Evolutionary conservation across 2,329 filamentous ascomycete species (phyloP).

Genomic region (Diaporthe humulicola): DNA sequence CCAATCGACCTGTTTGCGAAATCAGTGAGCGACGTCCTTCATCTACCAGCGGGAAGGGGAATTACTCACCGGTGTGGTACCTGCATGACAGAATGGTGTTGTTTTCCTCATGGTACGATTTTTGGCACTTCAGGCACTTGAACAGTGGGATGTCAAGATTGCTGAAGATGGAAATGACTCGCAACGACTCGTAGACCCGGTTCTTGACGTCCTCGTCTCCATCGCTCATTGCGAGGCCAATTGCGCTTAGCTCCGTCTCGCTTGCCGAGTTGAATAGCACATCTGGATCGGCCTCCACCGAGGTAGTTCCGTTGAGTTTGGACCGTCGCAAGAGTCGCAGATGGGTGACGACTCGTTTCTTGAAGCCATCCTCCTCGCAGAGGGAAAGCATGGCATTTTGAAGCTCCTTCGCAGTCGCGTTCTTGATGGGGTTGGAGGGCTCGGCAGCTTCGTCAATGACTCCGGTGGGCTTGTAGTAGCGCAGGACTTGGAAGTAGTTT

Average conservation of each 20-base stretch:
- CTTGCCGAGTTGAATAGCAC: neutral
- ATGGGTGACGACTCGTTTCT: neutral
- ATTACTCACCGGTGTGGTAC: neutral
- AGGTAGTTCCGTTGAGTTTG: neutral
- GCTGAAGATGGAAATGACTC: neutral
- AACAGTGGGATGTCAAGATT: no score
- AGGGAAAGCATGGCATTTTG: neutral
- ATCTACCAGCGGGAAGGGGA: no score
- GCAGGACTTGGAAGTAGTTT: neutral
- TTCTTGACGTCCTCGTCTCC: neutral
- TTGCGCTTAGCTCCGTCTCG: neutral
- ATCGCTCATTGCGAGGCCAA: neutral
- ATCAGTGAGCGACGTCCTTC: no score
- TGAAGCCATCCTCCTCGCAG: neutral
- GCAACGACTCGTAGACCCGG: neutral
- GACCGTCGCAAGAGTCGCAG: neutral
- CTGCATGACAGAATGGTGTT: neutral
- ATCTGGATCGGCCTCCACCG: neutral
- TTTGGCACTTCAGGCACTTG: neutral
- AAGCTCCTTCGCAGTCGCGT: neutral
- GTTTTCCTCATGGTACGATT: neutral
- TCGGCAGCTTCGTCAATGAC: neutral
- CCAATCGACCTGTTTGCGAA: neutral
- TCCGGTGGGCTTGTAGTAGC: neutral
- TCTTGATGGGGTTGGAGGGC: neutral